These are phyloP conservation scores for Candida argentea DNA, from an alignment of 805 yeast species.

Conservation along the genomic window DNA sequence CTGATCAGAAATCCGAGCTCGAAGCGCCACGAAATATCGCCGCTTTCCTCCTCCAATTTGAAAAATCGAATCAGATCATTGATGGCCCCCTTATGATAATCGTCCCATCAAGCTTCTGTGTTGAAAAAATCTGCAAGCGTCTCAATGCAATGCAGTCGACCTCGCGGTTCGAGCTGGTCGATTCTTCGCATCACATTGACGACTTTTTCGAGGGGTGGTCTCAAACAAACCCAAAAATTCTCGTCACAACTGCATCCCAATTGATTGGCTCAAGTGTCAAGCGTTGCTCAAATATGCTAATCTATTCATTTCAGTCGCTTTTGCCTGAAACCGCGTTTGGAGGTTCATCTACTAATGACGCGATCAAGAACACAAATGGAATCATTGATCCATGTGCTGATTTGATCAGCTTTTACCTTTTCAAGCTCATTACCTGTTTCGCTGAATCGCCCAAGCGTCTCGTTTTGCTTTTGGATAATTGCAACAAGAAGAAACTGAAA, in stretches of 20 bases:
- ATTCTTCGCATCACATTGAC: too few relatives aligned
- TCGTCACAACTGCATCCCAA: conserved; percentile 6
- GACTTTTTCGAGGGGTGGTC: too few relatives aligned
- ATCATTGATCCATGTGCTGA: conserved; percentile 12
- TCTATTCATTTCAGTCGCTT: conserved; percentile 13
- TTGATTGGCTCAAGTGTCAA: conserved; percentile 7
- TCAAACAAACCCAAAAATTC: background rate
- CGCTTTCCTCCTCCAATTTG: conserved; percentile 2
- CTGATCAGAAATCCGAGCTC: background rate
- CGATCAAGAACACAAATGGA: conserved; percentile 7
- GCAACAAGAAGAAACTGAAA: conserved; percentile 1
- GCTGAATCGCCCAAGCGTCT: conserved; percentile 14
- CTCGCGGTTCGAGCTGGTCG: conserved; percentile 1
- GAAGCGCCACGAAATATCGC: background rate
- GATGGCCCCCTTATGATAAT: conserved; percentile 7
- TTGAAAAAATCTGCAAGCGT: conserved; percentile 1
- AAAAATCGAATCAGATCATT: conserved; percentile 4
- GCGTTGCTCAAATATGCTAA: conserved; percentile 7
- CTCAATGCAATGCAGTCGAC: background rate
- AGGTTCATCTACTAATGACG: background rate
- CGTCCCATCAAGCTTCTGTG: conserved; percentile 9
- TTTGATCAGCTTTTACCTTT: conserved; percentile 9
- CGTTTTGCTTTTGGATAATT: conserved; percentile 3
- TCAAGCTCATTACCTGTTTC: conserved; percentile 8
- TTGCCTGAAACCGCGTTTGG: conserved; percentile 8